Base-by-base conservation (phyloP, 139 green algal species). In the Trebouxia sp. region DNA sequence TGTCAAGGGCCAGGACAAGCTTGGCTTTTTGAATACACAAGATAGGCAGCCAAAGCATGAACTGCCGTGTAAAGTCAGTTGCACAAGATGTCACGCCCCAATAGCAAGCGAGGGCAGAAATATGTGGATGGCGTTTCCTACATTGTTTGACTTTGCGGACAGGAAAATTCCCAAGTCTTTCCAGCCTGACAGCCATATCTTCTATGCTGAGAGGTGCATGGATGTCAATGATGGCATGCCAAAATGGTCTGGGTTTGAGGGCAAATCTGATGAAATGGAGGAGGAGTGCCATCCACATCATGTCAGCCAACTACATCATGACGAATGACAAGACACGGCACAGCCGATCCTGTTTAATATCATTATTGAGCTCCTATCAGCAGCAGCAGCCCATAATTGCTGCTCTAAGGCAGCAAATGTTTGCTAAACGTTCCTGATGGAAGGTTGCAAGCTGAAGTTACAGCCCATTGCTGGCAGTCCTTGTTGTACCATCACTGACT, bases 31-130 rank as follows among this genome's bases (percentile, higher is more conserved):
- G 14, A 45, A 43, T n/a, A 26, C 66, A 26, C 35, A 24, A 10
- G 26, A 76, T 17, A 12, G 37, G 14, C 47, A 24, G 14, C 14
- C 28, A 24, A 37, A 48, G 17, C 66, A 45, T 24, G 14, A 48
- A 12, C 66, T 76, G 32, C 66, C 66, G 3, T 47, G 17, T 37
- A 76, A 76, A 37, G 1, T 76, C 17, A 28, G 1, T 15, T 76
- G 66, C 26, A 5, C 10, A 26, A 11, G 48, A 3, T 76, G 66
- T 37, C n/a, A 26, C 35, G 47, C 66, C 12, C 66, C 66, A 2
- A 47, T 76, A 30, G 66, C 66, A n/a, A 37, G 48, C 8, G 66
- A 76, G 66, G 66, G 66, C 32, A 24, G 66, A 10, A 76, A 76
- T 37, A 76, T 76, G 66, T 15, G 47, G 3, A 47, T 76, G 14